Conservation (phyloP, 108 stramenopile genomes). For the Nitzschia sp. region DNA sequence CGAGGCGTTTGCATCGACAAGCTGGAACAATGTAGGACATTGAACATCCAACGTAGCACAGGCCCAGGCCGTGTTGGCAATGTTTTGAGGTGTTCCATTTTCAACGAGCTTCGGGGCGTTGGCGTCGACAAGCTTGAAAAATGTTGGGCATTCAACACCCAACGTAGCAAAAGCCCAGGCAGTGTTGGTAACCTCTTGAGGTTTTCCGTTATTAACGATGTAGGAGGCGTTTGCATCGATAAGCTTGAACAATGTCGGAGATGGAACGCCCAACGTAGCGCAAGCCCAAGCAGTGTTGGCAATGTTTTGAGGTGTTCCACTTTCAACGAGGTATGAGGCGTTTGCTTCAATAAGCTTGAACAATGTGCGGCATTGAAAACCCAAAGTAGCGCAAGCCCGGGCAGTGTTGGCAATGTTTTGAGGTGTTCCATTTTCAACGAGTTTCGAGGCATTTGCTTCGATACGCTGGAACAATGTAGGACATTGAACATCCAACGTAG, state of each 20-base stretch:
- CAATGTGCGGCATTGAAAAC: slow-evolving; percentile 8
- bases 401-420: slow-evolving; percentile 1
- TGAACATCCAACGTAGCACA: slow-evolving; percentile 15
- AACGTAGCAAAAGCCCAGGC: slow-evolving; percentile 24
- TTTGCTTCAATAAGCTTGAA: slow-evolving; percentile 8
- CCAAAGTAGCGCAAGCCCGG: slow-evolving; percentile 23
- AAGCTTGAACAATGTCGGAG: slow-evolving; percentile 7
- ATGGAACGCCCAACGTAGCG: background rate
- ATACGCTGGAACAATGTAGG: background rate
- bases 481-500: background rate
- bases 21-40: slow-evolving; percentile 10
- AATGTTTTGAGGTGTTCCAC: slow-evolving; percentile 16
- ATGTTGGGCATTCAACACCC: background rate
- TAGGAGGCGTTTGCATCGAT: slow-evolving; percentile 5
- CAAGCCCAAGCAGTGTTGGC: slow-evolving; percentile 35
- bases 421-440: background rate
- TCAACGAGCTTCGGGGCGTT: background rate
- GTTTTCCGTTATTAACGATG: slow-evolving; percentile 8
- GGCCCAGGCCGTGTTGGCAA: slow-evolving; percentile 24
- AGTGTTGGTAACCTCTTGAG: slow-evolving; percentile 16
- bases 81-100: slow-evolving; percentile 10
- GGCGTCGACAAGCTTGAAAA: background rate
- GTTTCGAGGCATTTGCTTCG: background rate
- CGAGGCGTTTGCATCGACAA: slow-evolving; percentile 8
- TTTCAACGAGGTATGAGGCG: slow-evolving; percentile 5